Evolutionary conservation across 139 green algal species (phyloP), one percentile per base, ranked within the genome.

Genomic region (Chlamydomonas schloesseri): DNA sequence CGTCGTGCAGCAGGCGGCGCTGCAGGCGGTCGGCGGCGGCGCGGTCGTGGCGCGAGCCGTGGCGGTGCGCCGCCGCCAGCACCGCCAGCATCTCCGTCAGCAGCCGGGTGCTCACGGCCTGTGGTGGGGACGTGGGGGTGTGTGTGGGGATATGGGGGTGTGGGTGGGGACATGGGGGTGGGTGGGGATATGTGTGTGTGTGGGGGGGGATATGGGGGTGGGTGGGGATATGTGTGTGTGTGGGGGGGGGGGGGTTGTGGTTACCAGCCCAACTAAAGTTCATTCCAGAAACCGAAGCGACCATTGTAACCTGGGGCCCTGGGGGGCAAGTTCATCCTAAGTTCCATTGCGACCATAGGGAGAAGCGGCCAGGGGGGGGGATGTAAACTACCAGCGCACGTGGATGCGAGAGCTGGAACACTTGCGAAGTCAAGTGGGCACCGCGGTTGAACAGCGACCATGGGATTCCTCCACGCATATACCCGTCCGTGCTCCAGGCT

Each of bases 11-110:
- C 78, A 97, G 88, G 64, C 93, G 89, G 50, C 94, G 87, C 89
- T 97, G 93, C 71, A 98, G 88, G 42, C 91, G 69, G 88, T 97
- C 94, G 33, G 95, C 95, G 6, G 95, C 94, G 21, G 85, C 83
- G 9, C 77, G 78, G 89, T 97, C 95, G 4, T 83, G 81, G 9
- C 71, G 13, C 34, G 34, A 94, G 37, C 95, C 96, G 0, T 72
- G 50, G 14, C 86, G 60, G 33, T 92, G 71, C 0, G 96, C 95
- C 71, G 95, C 64, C 83, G 97, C 93, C 88, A 99, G 88, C 42
- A 91, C 81, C 2, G 92, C 82, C 82, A 98, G 92, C 93, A 97
- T 92, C 90, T 98, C 95, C 33, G 94, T 93, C 70, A 98, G 89
- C 84, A 98, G 87, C 11, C 88, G 73, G 55, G 93, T 88, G 33